These are phyloP conservation scores for Prunus davidiana DNA, from an alignment of 306 rosid genomes.

Conservation along the genomic window DNA sequence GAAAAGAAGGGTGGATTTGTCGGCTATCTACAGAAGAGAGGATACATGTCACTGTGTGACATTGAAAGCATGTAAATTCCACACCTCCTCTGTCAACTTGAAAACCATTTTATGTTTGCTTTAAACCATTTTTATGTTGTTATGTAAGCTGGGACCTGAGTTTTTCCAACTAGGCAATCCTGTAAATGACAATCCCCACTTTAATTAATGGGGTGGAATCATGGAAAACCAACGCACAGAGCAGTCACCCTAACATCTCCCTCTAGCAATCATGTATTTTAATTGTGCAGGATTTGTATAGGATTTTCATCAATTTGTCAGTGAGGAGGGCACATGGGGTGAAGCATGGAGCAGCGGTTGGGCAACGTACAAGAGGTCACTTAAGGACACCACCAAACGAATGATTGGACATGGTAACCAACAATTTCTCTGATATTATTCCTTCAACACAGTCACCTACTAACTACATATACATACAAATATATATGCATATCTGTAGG, in stretches of 20 bases:
- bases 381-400: conserved; percentile 62
- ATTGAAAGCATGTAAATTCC: not conserved
- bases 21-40: not conserved
- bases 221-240: conserved; percentile 18
- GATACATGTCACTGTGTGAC: not conserved
- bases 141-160: not conserved
- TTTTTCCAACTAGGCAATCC: too few species aligned
- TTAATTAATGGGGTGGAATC: not conserved
- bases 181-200: not conserved
- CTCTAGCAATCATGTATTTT: conserved; percentile 1
- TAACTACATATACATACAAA: not conserved
- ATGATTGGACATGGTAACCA: conserved; percentile 56
- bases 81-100: not conserved
- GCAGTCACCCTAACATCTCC: not conserved
- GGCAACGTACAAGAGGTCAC: conserved; percentile 23
- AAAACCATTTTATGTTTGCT: not conserved
- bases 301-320: conserved; percentile 25
- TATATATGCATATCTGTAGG: too few species aligned
- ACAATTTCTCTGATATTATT: conserved; percentile 42
- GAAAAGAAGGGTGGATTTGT: conserved; percentile 15
- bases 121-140: too few species aligned
- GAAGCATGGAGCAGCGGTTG: conserved; percentile 33
- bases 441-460: conserved; percentile 27
- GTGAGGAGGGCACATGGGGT: conserved; percentile 63
- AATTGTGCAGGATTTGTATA: not conserved